Evolutionary conservation across 371 early-diverging fungal genomes (phyloP), one percentile per base, ranked within the genome.

Genomic region (Lichtheimia hyalospora): DNA sequence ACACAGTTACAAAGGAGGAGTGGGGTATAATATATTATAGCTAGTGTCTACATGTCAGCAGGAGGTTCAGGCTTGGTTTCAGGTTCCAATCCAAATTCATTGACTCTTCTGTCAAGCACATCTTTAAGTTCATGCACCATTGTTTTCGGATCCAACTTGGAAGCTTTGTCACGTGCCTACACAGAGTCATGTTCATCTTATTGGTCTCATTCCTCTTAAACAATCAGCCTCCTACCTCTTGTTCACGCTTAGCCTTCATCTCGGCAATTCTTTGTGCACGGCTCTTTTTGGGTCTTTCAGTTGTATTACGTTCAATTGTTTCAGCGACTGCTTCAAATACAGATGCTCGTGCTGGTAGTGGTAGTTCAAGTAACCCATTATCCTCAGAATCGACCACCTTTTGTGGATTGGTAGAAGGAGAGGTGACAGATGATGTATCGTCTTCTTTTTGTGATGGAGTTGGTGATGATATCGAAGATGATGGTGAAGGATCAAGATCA

Each of bases 101-200:
- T 64, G 8, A 67, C 52, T 52, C 86, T 64, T 41, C 75, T 79
- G 57, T 78, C 73, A 49, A 87, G 67, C 5, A 88, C 88, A 64
- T 75, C 73, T 54, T 86, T 88, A 15, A 88, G 62, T 62, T 88
- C 88, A 61, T 82, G 77, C 0, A 88, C 85, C 85, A 88, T 86
- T 21, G 69, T 74, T 49, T 80, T 71, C 39, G 79, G 67, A 41
- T 84, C 77, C 56, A 70, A 24, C 54, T 62, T 61, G 5, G 63
- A 58, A 0, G 70, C 43, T 53, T 61, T 70, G 46, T 67, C 68
- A 42, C 66, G 68, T 16, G 59, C 64, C 79, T 81, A 58, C 4
- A 57, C 20, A 34, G n/a, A 0, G 24, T 41, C 18, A 41, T 28
- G 15, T 41, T 34, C 2, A 8, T 6, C 16, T 7, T 54, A 39